Evolutionary conservation across 208 protist species (phyloP), one percentile per base, ranked within the genome.

Genomic region (Borovskyia barvae): DNA sequence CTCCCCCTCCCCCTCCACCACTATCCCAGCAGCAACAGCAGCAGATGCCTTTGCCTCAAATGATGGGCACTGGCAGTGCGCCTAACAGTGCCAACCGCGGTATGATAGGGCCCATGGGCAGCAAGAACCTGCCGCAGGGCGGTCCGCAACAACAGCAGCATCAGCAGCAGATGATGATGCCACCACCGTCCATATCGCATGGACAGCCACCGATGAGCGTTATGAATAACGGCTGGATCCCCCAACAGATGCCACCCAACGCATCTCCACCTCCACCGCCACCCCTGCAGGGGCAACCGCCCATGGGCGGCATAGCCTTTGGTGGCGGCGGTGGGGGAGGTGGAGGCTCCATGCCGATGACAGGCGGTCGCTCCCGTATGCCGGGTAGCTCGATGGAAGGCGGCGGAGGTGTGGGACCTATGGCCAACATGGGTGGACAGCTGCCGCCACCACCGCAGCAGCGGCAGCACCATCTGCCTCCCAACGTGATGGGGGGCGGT

Each of bases 91-190:
- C 37, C 5, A 60, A 36, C 43, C 42, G 57, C 30, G 58, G 58
- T 36, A 73, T 72, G 32, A 49, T 54, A 19, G 57, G 41, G n/a
- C 60, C 59, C 25, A 75, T 75, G 67, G 60, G n/a, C 2, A 39
- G 37, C 53, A 53, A 30, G 54, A 66, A 66, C 17, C 59, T 43
- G 24, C 28, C 35, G 56, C 65, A 64, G 26, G 51, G 51, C 0
- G 58, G 33, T 0, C 52, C 19, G 17, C 51, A 45, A 39, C 51
- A 57, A n/a, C 51, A 57, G 24, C 39, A 43, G 14, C 39, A 43
- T 30, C 52, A 47, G 40, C 53, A 59, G 41, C 39, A 45, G 3
- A 22, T 26, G 11, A 37, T 53, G 56, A 39, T 33, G 3, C 60
- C 37, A 9, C 51, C 33, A 5, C 46, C 36, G 25, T 39, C 33